Evolutionary conservation across 2,329 filamentous ascomycete genomes (phyloP).

Genomic region (Fusarium humuli): DNA sequence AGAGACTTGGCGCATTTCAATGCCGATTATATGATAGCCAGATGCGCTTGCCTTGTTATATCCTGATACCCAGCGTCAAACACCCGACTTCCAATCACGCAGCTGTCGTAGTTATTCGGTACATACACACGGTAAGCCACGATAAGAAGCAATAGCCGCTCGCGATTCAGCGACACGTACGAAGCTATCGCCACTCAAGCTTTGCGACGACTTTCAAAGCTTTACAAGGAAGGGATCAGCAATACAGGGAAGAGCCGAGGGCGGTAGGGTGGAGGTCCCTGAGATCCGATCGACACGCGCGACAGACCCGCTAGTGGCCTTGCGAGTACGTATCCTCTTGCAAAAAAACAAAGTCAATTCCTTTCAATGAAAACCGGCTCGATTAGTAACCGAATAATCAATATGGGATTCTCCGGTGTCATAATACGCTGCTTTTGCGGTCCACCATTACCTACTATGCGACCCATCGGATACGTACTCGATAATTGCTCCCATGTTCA

Average conservation of each 20-base stretch:
- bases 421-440: neutral
- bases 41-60: neutral
- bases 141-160: slow-evolving; percentile 24
- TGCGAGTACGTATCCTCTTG: slow-evolving; percentile 11
- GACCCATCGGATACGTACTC: slow-evolving; percentile 6
- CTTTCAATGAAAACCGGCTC: slow-evolving; percentile 2
- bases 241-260: slow-evolving; percentile 41
- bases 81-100: neutral
- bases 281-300: slow-evolving; percentile 48
- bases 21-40: neutral
- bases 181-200: slow-evolving; percentile 41
- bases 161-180: slow-evolving; percentile 27
- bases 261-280: slow-evolving; percentile 45
- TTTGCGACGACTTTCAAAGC: slow-evolving; percentile 16
- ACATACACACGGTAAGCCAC: neutral
- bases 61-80: neutral
- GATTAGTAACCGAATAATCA: slow-evolving; percentile 2
- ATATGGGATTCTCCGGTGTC: neutral
- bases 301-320: slow-evolving; percentile 37
- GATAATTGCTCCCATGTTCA: slow-evolving; percentile 3
- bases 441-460: neutral
- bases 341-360: slow-evolving; percentile 42
- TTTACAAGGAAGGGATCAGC: slow-evolving; percentile 37
- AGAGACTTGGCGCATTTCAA: neutral
- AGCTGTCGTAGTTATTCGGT: neutral